Evolutionary conservation across 148 eudicot genomes (phyloP).

Genomic region (Silene latifolia): DNA sequence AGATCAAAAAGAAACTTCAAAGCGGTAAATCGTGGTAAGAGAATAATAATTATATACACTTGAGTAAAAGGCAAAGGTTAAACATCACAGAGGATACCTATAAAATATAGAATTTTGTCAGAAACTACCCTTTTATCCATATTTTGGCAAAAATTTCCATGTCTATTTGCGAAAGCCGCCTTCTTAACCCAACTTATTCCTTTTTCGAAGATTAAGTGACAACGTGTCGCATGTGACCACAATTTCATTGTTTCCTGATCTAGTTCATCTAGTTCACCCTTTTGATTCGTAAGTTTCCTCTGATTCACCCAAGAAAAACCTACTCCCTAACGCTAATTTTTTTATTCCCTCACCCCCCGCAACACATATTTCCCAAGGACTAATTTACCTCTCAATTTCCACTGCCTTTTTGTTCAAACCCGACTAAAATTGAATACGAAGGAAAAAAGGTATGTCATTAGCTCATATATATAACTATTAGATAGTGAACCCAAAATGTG

Average conservation of each 20-base stretch:
- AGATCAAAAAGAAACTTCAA: neutral
- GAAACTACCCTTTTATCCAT: neutral
- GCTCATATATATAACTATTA: too few relatives aligned
- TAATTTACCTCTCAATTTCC: too few relatives aligned
- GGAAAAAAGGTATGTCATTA: neutral
- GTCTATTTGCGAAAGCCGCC: neutral
- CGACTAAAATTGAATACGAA: neutral
- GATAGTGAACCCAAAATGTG: too few relatives aligned
- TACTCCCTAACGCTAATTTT: neutral
- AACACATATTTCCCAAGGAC: neutral
- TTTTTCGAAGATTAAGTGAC: neutral
- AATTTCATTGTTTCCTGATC: neutral
- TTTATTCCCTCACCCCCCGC: neutral
- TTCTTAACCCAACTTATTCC: neutral
- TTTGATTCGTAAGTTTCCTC: neutral
- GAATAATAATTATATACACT: neutral
- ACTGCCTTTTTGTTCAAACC: neutral
- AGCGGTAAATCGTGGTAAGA: neutral
- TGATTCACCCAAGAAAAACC: neutral
- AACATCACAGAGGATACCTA: neutral
- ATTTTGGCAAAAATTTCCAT: neutral
- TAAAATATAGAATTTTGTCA: neutral
- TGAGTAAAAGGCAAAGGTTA: neutral
- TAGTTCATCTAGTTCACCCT: neutral
- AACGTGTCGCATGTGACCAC: neutral